These are phyloP conservation scores for Populus hybrid DNA, from an alignment of 441 rosid species.

Conservation along the genomic window DNA sequence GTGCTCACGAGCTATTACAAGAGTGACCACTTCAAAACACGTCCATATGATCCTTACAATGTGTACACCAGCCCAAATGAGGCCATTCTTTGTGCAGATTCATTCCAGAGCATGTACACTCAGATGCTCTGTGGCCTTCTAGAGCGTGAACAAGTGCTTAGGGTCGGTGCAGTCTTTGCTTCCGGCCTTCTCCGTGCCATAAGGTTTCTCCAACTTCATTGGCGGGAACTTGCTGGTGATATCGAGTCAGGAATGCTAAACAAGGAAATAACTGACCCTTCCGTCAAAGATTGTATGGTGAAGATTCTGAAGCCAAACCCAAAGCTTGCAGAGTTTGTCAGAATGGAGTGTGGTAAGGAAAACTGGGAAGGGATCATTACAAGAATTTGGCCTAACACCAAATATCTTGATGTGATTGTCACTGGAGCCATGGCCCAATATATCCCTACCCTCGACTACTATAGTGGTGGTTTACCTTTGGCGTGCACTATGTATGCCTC, in stretches of 20 bases:
- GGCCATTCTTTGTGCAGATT: conserved; percentile 80
- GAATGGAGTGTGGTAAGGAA: conserved; percentile 41
- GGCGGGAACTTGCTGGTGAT: conserved; percentile 54
- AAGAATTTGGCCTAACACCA: conserved; percentile 84
- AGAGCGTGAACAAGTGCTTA: conserved; percentile 67
- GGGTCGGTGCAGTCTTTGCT: conserved; percentile 85
- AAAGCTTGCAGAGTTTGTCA: conserved; percentile 49
- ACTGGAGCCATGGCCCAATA: conserved; percentile 97
- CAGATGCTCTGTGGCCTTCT: conserved; percentile 87
- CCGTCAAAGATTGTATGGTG: conserved; percentile 35
- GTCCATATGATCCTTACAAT: conserved; percentile 72
- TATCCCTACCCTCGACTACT: conserved; percentile 76
- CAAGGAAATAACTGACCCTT: conserved; percentile 45
- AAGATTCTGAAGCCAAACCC: conserved; percentile 49
- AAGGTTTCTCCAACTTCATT: conserved; percentile 76
- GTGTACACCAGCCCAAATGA: conserved; percentile 94
- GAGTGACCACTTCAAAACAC: conserved; percentile 76
- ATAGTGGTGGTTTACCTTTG: conserved; percentile 70
- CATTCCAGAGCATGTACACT: conserved; percentile 90
- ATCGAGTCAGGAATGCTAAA: conserved; percentile 54
- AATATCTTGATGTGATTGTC: conserved; percentile 84
- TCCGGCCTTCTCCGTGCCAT: conserved; percentile 90
- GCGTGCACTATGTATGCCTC: conserved; percentile 42
- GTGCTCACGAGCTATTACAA: conserved; percentile 93
- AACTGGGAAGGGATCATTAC: conserved; percentile 76